A percentile compares a stretch with the other conserved stretches of the same genome.
phyloP scores from a whole-genome alignment of 306 rosid species.

The Trichosanthes truncata region DNA sequence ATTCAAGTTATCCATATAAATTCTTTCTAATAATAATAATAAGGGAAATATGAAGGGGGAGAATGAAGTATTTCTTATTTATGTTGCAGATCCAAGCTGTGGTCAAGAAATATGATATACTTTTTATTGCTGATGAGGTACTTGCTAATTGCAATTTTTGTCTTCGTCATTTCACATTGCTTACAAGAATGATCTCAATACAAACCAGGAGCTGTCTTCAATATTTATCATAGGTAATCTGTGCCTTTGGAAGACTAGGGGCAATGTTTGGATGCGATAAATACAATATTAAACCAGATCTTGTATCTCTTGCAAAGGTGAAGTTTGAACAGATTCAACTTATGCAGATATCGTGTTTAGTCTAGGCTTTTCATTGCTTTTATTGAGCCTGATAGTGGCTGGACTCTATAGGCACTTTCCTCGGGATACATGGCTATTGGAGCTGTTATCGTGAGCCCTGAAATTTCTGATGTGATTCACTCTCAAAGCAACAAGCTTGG shows the following conservation, averaged over 20 bases:
- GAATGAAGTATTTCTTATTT: not conserved
- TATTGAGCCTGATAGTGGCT: not conserved
- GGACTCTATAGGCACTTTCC: conserved; percentile 66
- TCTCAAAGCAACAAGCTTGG: conserved; percentile 88
- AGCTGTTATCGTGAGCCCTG: conserved; percentile 85
- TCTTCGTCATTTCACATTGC: not conserved
- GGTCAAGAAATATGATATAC: conserved; percentile 90
- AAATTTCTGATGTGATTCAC: conserved; percentile 69
- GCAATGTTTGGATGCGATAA: conserved; percentile 83
- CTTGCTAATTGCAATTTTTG: conserved; percentile 6
- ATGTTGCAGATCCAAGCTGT: conserved; percentile 74
- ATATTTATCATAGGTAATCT: conserved; percentile 52
- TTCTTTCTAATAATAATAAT: not conserved
- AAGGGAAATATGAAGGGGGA: not conserved
- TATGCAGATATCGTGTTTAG: not conserved
- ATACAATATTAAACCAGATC: conserved; percentile 85
- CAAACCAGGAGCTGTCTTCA: not conserved
- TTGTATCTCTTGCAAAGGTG: conserved; percentile 95
- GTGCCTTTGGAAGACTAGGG: conserved; percentile 97
- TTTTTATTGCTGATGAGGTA: conserved; percentile 95
- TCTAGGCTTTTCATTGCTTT: not conserved
- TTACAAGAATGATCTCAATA: not conserved
- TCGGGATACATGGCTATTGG: conserved; percentile 87
- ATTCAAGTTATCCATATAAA: not conserved
- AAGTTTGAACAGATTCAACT: not conserved